Evolutionary conservation across 2,329 filamentous ascomycete genomes (phyloP), one percentile per base, ranked within the genome.

Genomic region (Anthostomella pinea): DNA sequence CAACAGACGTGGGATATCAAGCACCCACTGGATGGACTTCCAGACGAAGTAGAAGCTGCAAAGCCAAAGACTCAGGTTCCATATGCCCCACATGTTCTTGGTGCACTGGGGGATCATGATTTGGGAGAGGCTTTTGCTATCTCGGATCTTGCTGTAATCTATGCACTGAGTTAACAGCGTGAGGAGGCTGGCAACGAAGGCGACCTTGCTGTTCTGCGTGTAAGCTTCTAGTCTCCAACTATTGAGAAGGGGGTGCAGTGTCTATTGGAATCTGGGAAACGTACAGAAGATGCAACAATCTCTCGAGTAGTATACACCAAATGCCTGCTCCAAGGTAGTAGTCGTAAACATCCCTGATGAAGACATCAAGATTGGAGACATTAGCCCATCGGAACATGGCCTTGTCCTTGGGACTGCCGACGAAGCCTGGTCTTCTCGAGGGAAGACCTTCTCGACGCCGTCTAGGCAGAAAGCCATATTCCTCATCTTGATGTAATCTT

Each of bases 361-460:
- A 96, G 52, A 81, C 83, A 62, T 96, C 90, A 35, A 96, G 70
- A 56, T 95, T 93, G 23, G 86, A 80, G 39, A 93, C 87, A 55
- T 95, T 95, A 36, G 87, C 87, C 86, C 90, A 96, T 63, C 87
- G 78, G 83, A 88, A 96, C 69, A 95, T 79, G 3, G 90, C 89
- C 60, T 83, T 85, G 56, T 91, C 85, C 60, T 81, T 81, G 9
- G 67, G 65, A 34, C 58, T 57, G 17, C 45, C 51, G 11, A 41
- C 24, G 14, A 57, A 44, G 6, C 55, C 54, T 8, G 49, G 45
- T 30, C 48, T 42, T 29, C 48, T 51, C 13, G 41, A 28, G n/a
- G 49, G 42, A 21, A 49, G 35, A 18, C 35, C 49, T 18, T 44
- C 20, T 22, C 41, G 45, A 15, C 24, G 35, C 13, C 36, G 48